phyloP scores from a whole-genome alignment of 2,329 filamentous ascomycete species.

The Macrophomina tecta region DNA sequence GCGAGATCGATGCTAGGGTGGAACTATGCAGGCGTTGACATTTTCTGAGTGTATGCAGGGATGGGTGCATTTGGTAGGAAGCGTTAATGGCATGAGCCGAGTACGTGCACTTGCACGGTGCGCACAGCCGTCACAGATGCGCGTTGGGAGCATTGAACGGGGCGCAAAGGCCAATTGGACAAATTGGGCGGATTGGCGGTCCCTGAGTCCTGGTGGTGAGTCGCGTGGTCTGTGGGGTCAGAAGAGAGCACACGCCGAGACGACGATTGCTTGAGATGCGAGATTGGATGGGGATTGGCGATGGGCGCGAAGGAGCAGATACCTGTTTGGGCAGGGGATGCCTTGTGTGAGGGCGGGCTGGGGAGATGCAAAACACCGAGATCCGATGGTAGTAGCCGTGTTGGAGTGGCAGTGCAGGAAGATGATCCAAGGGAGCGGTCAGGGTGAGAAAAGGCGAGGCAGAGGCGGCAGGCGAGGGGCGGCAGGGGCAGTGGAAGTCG shows the following conservation, averaged over 20 bases:
- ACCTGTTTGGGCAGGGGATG: background rate
- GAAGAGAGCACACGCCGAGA: background rate
- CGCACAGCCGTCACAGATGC: background rate
- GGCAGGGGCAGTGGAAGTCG: conserved; percentile 4
- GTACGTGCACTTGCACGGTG: background rate
- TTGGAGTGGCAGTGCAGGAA: background rate
- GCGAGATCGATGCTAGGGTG: conserved; percentile 22
- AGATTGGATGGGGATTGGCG: conserved; percentile 11
- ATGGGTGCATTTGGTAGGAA: background rate
- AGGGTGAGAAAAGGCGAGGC: background rate
- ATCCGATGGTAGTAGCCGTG: conserved; percentile 5
- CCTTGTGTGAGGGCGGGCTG: conserved; percentile 17
- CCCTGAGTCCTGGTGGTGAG: background rate
- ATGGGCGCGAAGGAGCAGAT: background rate
- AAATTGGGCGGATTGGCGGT: background rate
- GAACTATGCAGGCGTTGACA: conserved; percentile 13
- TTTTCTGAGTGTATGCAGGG: conserved; percentile 16
- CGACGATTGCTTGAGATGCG: background rate
- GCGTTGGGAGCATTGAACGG: background rate
- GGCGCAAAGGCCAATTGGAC: background rate
- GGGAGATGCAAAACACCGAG: background rate
- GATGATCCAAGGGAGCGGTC: conserved; percentile 1
- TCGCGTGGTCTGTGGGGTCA: conserved; percentile 17
- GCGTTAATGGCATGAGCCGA: background rate
- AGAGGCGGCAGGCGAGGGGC: conserved; percentile 1